Base-by-base conservation (phyloP, 2,329 filamentous ascomycete genomes). In the Penicillium sp. region DNA sequence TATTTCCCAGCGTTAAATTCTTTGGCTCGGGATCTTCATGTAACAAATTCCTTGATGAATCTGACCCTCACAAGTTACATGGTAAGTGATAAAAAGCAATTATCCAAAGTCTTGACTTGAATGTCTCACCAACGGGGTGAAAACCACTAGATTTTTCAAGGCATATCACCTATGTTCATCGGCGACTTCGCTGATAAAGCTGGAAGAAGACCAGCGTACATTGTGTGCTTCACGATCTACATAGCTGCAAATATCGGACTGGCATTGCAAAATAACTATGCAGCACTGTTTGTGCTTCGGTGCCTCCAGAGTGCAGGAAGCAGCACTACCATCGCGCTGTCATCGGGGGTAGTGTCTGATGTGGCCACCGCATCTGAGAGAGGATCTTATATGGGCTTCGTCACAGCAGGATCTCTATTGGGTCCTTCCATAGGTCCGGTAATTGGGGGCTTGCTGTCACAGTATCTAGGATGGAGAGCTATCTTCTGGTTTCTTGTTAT, bases 401-500 rank as follows among this genome's bases (percentile, higher is more conserved):
- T 67, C 6, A 64, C 68, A 5, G 65, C 68, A 37, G 71, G 68
- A 1, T 69, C 66, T 18, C 59, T 71, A 1, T 51, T 73, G 21
- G 73, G 69, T 0, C 71, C 73, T 18, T 64, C 70, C 2, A 44
- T 75, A 2, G 73, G 69, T 7, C 73, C 73, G 3, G 66, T 74
- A 11, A 59, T 75, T 37, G 73, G 72, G 46, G 71, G 72, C 23
- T 31, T 72, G 9, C 56, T 75, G 9, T 61, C 66, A 6, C 62
- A 71, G 45, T 76, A 68, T 50, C 66, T 77, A 6, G 71, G 72
- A 4, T 77, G 74, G 74, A 62, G 67, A 33, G 66, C 69, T 9
- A 74, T 76, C 14, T 76, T 80, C 58, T 80, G 77, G 76, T 79
- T 80, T 53, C 69, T 84, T 4, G 69, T 77, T 26, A 81, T 83